phyloP scores from a whole-genome alignment of 345 rosid species.

The Jatropha curcas region DNA sequence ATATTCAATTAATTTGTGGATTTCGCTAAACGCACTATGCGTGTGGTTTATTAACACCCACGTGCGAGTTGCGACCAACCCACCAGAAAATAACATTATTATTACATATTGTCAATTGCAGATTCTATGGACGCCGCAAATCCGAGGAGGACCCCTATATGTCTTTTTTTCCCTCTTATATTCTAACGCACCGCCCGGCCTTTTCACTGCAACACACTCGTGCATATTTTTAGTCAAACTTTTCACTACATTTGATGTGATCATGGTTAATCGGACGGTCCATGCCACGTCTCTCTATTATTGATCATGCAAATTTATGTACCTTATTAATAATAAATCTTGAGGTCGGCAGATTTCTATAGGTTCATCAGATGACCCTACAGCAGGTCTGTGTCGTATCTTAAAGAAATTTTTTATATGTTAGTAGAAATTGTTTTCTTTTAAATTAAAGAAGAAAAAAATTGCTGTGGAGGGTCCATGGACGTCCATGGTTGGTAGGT shows the following conservation, averaged over 20 bases:
- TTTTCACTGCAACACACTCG: neutral
- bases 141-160: conserved; percentile 8
- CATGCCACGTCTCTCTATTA: neutral
- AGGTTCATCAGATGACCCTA: conserved; percentile 6
- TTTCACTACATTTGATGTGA: too few species aligned
- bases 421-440: too few species aligned
- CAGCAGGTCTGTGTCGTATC: too few species aligned
- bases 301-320: neutral
- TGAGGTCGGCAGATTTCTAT: conserved; percentile 24
- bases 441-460: too few species aligned
- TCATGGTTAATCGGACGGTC: neutral
- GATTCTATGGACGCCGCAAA: conserved; percentile 23
- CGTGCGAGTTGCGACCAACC: neutral
- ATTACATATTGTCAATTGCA: too few species aligned
- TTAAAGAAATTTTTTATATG: too few species aligned
- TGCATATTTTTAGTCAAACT: too few species aligned
- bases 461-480: neutral
- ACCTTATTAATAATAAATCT: neutral
- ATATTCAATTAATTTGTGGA: too few species aligned
- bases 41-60: neutral
- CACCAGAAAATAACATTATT: neutral
- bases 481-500: conserved; percentile 5
- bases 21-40: too few species aligned
- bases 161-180: neutral
- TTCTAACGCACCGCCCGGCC: too few species aligned